Evolutionary conservation across 179 eudicot genomes (phyloP).

Genomic region (Gypsophila paniculata): DNA sequence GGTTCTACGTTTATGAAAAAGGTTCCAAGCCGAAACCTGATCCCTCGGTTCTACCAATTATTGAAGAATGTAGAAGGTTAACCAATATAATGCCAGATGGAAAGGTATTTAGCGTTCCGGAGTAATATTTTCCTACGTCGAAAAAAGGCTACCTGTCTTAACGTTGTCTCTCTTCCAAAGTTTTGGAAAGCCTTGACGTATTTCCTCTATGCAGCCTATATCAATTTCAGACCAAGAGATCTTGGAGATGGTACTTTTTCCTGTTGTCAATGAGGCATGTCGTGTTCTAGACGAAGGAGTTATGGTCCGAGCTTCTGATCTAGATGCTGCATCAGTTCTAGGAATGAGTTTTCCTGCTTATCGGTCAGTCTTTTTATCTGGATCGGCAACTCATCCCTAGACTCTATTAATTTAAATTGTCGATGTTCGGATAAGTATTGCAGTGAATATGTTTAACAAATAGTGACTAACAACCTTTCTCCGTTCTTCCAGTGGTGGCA

Average conservation of each 20-base stretch:
- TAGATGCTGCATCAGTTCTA: constrained; percentile 82
- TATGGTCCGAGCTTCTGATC: constrained; percentile 92
- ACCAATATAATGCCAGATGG: constrained; percentile 74
- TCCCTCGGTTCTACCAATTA: constrained; percentile 59
- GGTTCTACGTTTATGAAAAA: constrained; percentile 76
- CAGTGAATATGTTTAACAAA: not conserved
- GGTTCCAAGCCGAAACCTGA: constrained; percentile 95
- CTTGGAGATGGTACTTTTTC: constrained; percentile 85
- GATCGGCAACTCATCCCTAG: not conserved
- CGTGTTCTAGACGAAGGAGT: constrained; percentile 87
- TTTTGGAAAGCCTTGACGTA: constrained; percentile 17
- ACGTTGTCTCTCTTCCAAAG: constrained; percentile 1
- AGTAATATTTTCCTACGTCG: not conserved
- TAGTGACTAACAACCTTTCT: constrained; percentile 16
- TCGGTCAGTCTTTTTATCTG: constrained; percentile 51
- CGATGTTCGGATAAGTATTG: not conserved
- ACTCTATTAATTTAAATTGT: not conserved
- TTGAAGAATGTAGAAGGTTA: constrained; percentile 72
- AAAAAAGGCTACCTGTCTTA: not conserved
- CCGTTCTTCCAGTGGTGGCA: constrained; percentile 70
- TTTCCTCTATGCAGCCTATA: constrained; percentile 57
- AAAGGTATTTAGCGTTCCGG: constrained; percentile 47
- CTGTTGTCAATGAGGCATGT: constrained; percentile 95
- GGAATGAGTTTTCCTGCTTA: constrained; percentile 98
- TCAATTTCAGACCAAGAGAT: constrained; percentile 77